These are phyloP conservation scores for Penicillium nucicola DNA, from an alignment of 495 filamentous ascomycete genomes.

Conservation along the genomic window DNA sequence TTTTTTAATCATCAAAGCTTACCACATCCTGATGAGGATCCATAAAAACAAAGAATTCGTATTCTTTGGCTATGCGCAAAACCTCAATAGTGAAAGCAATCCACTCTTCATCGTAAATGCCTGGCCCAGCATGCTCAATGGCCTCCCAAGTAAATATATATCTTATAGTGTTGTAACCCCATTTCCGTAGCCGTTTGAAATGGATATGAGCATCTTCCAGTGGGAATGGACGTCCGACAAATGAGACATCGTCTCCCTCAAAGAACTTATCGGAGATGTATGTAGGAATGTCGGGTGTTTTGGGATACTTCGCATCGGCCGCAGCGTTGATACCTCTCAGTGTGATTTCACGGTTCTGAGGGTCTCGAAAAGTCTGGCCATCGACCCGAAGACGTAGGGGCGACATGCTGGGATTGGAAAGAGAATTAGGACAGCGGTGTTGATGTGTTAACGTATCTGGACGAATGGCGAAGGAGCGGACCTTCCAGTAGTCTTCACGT, in stretches of 20 bases:
- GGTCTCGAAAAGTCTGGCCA: conserved; percentile 73
- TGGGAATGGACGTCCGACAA: conserved; percentile 79
- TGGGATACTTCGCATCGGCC: conserved; percentile 70
- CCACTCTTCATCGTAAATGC: conserved; percentile 92
- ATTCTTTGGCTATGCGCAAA: conserved; percentile 77
- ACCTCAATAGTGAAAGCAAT: conserved; percentile 84
- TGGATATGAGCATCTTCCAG: conserved; percentile 80
- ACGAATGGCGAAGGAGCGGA: no score
- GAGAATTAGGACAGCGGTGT: background rate
- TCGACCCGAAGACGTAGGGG: conserved; percentile 67
- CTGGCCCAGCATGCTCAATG: conserved; percentile 93
- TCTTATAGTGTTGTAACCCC: conserved; percentile 91
- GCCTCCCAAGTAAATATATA: conserved; percentile 99
- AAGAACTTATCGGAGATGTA: conserved; percentile 79
- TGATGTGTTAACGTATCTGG: no score
- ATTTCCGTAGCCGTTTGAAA: conserved; percentile 80
- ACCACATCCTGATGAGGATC: conserved; percentile 97
- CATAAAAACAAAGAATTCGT: conserved; percentile 96
- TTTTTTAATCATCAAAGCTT: conserved; percentile 29
- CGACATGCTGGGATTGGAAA: conserved; percentile 27
- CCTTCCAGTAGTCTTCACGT: no score
- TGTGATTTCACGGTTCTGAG: conserved; percentile 63
- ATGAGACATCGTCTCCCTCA: conserved; percentile 88
- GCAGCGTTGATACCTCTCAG: conserved; percentile 69
- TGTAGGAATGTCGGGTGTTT: conserved; percentile 73